Evolutionary conservation across 345 rosid species (phyloP).

Genomic region (Eucalyptus marginata): DNA sequence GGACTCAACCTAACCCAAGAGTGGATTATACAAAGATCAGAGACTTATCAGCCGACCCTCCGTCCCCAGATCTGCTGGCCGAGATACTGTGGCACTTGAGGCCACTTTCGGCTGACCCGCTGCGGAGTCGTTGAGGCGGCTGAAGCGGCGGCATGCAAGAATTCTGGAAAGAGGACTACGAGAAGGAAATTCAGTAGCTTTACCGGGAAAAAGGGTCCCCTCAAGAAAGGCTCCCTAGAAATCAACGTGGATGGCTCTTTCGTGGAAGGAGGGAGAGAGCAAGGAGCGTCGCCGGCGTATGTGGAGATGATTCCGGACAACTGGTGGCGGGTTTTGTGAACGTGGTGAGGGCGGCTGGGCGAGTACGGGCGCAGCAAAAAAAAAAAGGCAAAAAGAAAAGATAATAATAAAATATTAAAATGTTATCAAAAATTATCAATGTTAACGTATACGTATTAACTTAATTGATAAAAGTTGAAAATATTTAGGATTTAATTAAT

Average conservation of each 20-base stretch:
- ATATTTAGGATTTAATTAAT: too few relatives aligned
- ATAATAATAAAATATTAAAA: too few relatives aligned
- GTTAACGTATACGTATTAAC: rapidly evolving
- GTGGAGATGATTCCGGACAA: background rate
- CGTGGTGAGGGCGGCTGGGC: too few relatives aligned
- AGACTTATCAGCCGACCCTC: too few relatives aligned
- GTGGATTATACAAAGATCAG: too few relatives aligned
- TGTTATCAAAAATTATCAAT: too few relatives aligned
- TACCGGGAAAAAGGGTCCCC: background rate
- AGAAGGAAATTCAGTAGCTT: background rate
- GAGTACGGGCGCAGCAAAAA: rapidly evolving
- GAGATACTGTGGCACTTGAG: background rate
- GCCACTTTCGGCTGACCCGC: too few relatives aligned
- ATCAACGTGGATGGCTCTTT: background rate
- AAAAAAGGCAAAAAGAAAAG: too few relatives aligned
- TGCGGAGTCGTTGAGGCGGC: background rate
- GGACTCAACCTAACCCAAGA: too few relatives aligned
- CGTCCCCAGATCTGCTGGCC: too few relatives aligned
- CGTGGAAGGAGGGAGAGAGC: background rate
- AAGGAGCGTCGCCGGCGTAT: background rate
- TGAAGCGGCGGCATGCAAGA: background rate
- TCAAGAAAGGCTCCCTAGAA: background rate
- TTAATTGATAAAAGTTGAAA: too few relatives aligned
- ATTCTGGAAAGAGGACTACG: background rate
- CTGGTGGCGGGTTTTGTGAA: background rate